Conservation (phyloP, 805 yeast species). For the Saturnispora sanitii region DNA sequence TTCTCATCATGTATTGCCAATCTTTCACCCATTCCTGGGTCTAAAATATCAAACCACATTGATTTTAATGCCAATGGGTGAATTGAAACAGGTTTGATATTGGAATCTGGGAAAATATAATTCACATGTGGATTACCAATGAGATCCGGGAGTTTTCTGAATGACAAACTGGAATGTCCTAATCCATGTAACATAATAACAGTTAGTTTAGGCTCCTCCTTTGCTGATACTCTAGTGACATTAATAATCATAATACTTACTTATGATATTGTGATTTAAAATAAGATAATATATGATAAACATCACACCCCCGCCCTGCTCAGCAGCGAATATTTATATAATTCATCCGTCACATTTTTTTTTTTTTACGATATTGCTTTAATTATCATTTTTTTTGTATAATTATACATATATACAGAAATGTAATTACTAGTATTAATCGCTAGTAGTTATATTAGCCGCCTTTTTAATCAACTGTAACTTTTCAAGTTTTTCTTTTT, state of each 20-base stretch:
- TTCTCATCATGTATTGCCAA: slow-evolving; percentile 38
- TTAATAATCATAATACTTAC: slow-evolving; percentile 8
- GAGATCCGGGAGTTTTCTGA: slow-evolving; percentile 43
- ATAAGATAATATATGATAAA: neutral
- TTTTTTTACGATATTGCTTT: too few species aligned
- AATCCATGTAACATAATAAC: slow-evolving; percentile 78
- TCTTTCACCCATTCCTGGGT: slow-evolving; percentile 40
- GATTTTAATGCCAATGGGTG: slow-evolving; percentile 62
- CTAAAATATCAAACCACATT: slow-evolving; percentile 76
- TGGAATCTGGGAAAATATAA: slow-evolving; percentile 88
- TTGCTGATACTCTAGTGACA: slow-evolving; percentile 4
- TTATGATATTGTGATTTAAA: neutral
- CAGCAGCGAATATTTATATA: too few species aligned
- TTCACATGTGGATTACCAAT: slow-evolving; percentile 43
- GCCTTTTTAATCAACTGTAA: too few species aligned
- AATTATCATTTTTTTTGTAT: too few species aligned
- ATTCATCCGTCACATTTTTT: too few species aligned
- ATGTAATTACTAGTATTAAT: too few species aligned
- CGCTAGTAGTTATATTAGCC: too few species aligned
- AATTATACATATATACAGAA: too few species aligned
- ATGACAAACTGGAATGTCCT: slow-evolving; percentile 88
- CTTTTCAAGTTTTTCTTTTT: neutral
- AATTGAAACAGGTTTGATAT: slow-evolving; percentile 53
- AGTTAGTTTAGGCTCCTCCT: slow-evolving; percentile 18
- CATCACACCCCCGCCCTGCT: too few species aligned